Conservation (phyloP, 495 filamentous ascomycete genomes). For the Penicillium cosmopolitanum region DNA sequence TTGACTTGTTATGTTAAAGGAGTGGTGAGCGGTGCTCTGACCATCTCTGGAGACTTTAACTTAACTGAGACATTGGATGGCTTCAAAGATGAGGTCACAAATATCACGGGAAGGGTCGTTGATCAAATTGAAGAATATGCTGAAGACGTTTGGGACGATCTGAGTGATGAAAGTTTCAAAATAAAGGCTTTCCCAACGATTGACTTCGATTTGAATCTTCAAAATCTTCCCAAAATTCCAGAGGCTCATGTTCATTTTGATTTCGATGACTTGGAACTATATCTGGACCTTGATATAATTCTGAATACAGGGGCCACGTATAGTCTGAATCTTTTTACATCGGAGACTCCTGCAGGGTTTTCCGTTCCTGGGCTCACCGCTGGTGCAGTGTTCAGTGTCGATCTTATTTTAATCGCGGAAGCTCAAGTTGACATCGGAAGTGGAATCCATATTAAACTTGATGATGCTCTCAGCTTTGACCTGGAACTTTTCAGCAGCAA, state of each 20-base stretch:
- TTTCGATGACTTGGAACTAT: constrained; percentile 57
- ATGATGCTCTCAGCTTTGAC: constrained; percentile 47
- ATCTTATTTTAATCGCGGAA: constrained; percentile 51
- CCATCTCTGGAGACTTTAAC: constrained; percentile 43
- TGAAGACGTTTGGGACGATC: not conserved
- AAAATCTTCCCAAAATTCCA: constrained; percentile 46
- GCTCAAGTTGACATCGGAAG: constrained; percentile 52
- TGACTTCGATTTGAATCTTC: constrained; percentile 29
- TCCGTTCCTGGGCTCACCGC: constrained; percentile 38
- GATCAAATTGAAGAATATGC: constrained; percentile 7
- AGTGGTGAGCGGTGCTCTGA: constrained; percentile 42
- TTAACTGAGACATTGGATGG: constrained; percentile 19
- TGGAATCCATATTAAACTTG: constrained; percentile 56
- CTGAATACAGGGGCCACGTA: constrained; percentile 48
- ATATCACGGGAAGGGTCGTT: not conserved
- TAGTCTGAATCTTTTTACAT: constrained; percentile 51
- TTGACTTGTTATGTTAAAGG: constrained; percentile 57
- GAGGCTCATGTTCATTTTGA: constrained; percentile 45
- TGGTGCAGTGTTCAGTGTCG: constrained; percentile 48
- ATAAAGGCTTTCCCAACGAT: constrained; percentile 13
- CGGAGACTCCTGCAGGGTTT: constrained; percentile 47
- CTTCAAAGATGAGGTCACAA: not conserved
- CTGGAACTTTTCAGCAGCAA: constrained; percentile 48
- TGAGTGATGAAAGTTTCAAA: not conserved
- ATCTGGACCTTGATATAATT: constrained; percentile 51